Percentiles rank a stretch among this genome's conserved stretches.
Evolutionary conservation across 2,329 filamentous ascomycete species (phyloP).

Genomic region (Alternaria dauci): DNA sequence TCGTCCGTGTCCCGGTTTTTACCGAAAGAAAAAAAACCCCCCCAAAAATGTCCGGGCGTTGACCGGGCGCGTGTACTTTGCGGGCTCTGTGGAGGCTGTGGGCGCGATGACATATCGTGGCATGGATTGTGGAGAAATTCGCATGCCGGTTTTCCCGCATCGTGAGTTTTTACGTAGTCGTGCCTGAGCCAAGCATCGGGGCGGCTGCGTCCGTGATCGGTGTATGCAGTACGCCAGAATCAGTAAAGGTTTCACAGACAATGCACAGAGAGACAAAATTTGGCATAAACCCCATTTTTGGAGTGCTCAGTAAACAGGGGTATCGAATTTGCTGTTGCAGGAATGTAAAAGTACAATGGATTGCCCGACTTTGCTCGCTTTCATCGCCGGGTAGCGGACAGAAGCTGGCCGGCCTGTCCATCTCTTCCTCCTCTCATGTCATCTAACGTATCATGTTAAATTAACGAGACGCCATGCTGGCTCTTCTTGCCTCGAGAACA

Average conservation of each 20-base stretch:
- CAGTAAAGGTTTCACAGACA: not conserved
- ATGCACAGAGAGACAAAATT: not conserved
- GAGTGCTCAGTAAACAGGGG: not conserved
- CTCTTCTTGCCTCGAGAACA: conserved; percentile 42
- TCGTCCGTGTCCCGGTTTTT: not conserved
- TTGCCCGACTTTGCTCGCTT: not conserved
- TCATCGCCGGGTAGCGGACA: not conserved
- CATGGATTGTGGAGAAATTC: not conserved
- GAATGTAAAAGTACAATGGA: not conserved
- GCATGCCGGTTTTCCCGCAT: not conserved
- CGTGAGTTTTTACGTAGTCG: not conserved
- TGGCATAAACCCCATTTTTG: not conserved
- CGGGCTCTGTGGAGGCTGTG: not conserved
- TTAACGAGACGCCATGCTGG: conserved; percentile 38
- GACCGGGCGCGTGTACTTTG: not conserved
- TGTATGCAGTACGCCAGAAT: not conserved
- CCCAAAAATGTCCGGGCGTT: not conserved
- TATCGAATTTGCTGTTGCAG: conserved; percentile 9
- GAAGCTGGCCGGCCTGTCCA: not conserved
- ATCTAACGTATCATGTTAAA: not conserved
- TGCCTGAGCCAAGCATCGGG: not conserved
- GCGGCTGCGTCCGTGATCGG: not conserved
- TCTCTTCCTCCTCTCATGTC: not conserved
- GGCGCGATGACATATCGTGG: not conserved
- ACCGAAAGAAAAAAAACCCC: not conserved